Percentiles rank a stretch among this genome's conserved stretches.
Conservation (phyloP, 768 basidiomycete species). For the Lepiota brunneoincarnata region DNA sequence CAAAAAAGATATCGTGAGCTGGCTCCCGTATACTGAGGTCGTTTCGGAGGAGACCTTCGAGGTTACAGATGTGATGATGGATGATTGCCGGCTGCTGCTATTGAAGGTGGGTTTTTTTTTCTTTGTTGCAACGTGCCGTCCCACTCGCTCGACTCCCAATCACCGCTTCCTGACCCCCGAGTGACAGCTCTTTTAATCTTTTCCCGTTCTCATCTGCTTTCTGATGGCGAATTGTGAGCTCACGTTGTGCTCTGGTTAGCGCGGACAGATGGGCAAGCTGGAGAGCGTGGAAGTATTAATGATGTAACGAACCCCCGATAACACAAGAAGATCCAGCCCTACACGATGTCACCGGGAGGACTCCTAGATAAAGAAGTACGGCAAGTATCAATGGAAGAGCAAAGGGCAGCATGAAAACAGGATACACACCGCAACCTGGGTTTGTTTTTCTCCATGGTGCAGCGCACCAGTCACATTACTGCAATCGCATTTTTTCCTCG, state of each 20-base stretch:
- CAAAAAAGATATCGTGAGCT: constrained; percentile 42
- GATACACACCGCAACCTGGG: no score
- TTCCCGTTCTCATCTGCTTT: background rate
- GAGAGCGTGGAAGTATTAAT: constrained; percentile 42
- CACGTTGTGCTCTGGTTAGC: constrained; percentile 23
- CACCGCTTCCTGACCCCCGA: background rate
- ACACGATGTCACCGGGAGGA: background rate
- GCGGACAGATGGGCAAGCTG: constrained; percentile 33
- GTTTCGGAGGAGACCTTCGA: constrained; percentile 45
- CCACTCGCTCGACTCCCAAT: background rate
- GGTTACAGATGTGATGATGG: constrained; percentile 58
- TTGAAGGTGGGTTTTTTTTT: constrained; percentile 37
- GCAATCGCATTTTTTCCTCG: no score
- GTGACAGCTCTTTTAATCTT: background rate
- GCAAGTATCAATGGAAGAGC: no score
- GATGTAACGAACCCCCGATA: constrained; percentile 29
- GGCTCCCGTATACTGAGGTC: constrained; percentile 49
- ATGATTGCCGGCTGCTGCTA: constrained; percentile 46
- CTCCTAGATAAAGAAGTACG: no score
- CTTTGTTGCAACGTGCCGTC: background rate
- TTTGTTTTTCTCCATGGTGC: no score
- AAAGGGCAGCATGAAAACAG: no score
- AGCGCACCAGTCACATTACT: no score
- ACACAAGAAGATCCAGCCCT: background rate
- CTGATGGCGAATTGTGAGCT: constrained; percentile 11